Base-by-base conservation (phyloP, 2,329 filamentous ascomycete species). In the Pyricularia pennisetigena region DNA sequence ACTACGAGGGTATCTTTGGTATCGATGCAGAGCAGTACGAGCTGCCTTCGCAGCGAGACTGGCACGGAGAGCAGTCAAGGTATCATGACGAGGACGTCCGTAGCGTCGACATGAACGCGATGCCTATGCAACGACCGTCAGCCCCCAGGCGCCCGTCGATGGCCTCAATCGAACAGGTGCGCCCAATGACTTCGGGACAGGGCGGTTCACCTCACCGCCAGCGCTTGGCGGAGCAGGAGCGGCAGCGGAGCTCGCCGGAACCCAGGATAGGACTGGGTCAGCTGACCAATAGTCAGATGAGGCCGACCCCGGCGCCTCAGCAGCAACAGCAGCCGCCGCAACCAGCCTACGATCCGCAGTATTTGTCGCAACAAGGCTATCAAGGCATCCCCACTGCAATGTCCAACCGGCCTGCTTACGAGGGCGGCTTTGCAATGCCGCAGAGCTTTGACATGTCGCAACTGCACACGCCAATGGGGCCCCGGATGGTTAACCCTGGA, bases 1-100 rank as follows among this genome's bases (percentile, higher is more conserved):
- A 98, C 74, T 97, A 93, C 75, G 86, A 91, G 71, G 86, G 85
- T 61, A 94, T 99, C 65, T 99, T 98, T 75, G 90, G 90, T 24
- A 83, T 89, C 64, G 82, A 87, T 23, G 85, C 90, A 0, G 87
- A 90, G 72, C 85, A 88, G 67, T 88, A 89, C 68, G 84, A 88
- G 75, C 80, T 86, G 29, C 82, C 85, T 0, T 81, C 82, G 14
- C 65, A 26, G 73, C 73, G 61, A 68, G 68, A 14, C 72, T 69
- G 29, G 2, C 49, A 24, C 16, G 49, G n/a, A 35, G 35, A 41
- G n/a, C 65, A 61, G 54, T n/a, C 14, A 2, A 49, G 41, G 41
- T n/a, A n/a, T n/a, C 30, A n/a, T 67, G 70, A 23, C 69, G 70
- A 14, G 67, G 68, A 32, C 69, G 26, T n/a, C 23, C 41, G 32